Percentiles rank a stretch among this genome's conserved stretches.
Evolutionary conservation across 164 flowering plant species (phyloP).

Genomic region (Tinospora cordifolia): DNA sequence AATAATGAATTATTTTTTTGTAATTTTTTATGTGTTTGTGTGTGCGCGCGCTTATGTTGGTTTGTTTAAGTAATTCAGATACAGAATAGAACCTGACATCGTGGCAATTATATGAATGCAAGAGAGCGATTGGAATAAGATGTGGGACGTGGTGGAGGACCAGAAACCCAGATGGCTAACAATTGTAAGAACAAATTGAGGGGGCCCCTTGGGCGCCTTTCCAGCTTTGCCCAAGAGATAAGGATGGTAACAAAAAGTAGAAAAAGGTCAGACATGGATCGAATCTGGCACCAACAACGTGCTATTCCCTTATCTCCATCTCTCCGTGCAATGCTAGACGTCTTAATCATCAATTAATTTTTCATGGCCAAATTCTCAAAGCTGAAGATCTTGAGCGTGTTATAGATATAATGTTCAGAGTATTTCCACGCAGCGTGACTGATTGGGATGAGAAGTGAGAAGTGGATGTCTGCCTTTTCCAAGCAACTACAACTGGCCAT

Average conservation of each 20-base stretch:
- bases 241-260: background rate
- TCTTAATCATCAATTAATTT: background rate
- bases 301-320: background rate
- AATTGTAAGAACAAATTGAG: background rate
- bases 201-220: background rate
- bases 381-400: too few relatives aligned
- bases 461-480: too few relatives aligned
- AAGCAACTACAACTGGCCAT: too few relatives aligned
- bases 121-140: background rate
- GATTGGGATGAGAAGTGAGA: too few relatives aligned
- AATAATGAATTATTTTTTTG: too few relatives aligned
- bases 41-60: too few relatives aligned
- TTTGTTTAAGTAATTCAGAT: background rate
- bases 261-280: background rate
- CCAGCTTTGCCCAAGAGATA: conserved; percentile 1
- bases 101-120: background rate
- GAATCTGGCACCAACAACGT: background rate
- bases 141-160: background rate
- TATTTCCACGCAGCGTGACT: too few relatives aligned
- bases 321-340: background rate
- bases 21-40: too few relatives aligned
- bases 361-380: too few relatives aligned
- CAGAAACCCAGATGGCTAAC: background rate
- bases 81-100: background rate
- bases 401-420: too few relatives aligned